A percentile compares a stretch with the other conserved stretches of the same genome.
Evolutionary conservation across 1,284 basidiomycete genomes (phyloP).

Genomic region (Heterobasidion occidentale): DNA sequence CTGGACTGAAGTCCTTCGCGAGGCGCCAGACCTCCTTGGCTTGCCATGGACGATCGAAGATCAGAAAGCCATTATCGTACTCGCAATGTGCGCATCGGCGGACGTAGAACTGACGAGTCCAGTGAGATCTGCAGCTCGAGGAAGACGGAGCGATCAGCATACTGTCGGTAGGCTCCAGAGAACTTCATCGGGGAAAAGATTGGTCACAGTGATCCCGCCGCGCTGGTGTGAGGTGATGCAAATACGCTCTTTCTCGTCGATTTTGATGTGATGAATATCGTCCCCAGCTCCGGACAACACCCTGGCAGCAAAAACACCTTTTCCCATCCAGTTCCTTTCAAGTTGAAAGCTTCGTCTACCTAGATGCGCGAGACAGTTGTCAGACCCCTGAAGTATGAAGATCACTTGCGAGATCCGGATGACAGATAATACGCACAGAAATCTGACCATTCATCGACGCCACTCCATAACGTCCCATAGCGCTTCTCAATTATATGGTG

Average conservation of each 20-base stretch:
- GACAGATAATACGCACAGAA: slow-evolving; percentile 37
- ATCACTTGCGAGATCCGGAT: too few relatives aligned
- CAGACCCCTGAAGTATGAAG: not conserved
- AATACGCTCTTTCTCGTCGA: slow-evolving; percentile 51
- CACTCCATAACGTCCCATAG: slow-evolving; percentile 22
- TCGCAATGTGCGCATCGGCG: slow-evolving; percentile 62
- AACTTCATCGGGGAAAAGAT: slow-evolving; percentile 35
- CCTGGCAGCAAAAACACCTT: slow-evolving; percentile 27
- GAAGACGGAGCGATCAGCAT: not conserved
- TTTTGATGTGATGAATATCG: slow-evolving; percentile 62
- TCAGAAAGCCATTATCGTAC: slow-evolving; percentile 61
- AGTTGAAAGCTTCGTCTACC: slow-evolving; percentile 38
- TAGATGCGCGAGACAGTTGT: slow-evolving; percentile 15
- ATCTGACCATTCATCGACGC: slow-evolving; percentile 40
- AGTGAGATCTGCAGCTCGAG: slow-evolving; percentile 11
- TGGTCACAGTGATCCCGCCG: slow-evolving; percentile 50
- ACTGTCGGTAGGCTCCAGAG: slow-evolving; percentile 48
- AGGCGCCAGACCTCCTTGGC: slow-evolving; percentile 66
- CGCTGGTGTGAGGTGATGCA: slow-evolving; percentile 45
- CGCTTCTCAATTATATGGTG: slow-evolving; percentile 22
- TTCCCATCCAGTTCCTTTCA: slow-evolving; percentile 49
- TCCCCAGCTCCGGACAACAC: slow-evolving; percentile 25
- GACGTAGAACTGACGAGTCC: slow-evolving; percentile 38
- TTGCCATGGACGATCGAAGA: slow-evolving; percentile 54
- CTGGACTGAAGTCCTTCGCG: slow-evolving; percentile 17